Percentiles rank a stretch among this genome's conserved stretches.
Conservation (phyloP, 2,329 filamentous ascomycete species). For the Fusarium musae region DNA sequence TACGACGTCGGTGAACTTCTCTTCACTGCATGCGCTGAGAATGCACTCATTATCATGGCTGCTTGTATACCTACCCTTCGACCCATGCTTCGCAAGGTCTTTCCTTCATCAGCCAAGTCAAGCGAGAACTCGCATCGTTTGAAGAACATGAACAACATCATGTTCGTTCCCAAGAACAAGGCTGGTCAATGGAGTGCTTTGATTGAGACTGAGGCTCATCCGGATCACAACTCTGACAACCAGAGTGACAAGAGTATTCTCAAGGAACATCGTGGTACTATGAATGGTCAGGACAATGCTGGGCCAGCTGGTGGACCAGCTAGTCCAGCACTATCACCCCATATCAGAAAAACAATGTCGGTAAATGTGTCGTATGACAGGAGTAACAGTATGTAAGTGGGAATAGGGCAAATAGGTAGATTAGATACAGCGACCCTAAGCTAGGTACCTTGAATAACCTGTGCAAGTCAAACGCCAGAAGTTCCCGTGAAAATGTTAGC, state of each 20-base stretch:
- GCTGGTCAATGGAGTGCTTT: constrained; percentile 33
- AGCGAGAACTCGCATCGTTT: constrained; percentile 27
- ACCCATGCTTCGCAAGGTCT: constrained; percentile 20
- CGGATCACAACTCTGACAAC: constrained; percentile 15
- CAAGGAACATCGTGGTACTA: constrained; percentile 1
- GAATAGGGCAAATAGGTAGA: neutral
- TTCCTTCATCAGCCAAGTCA: constrained; percentile 22
- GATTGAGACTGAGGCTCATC: constrained; percentile 20
- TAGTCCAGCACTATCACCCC: neutral
- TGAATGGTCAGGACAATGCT: neutral
- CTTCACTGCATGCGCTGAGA: constrained; percentile 24
- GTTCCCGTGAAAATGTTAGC: neutral
- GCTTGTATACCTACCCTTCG: constrained; percentile 26
- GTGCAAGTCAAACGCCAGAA: neutral
- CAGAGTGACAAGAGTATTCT: constrained; percentile 33
- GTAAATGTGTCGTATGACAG: constrained; percentile 25
- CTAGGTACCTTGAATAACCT: accelerated
- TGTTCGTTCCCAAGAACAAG: constrained; percentile 35
- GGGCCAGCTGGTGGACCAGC: neutral
- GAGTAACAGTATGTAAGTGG: neutral
- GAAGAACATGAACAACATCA: constrained; percentile 26
- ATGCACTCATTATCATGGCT: constrained; percentile 30
- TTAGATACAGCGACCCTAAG: accelerated
- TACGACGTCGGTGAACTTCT: constrained; percentile 33
- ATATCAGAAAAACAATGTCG: constrained; percentile 19